These are phyloP conservation scores for Russula dissimulans DNA, from an alignment of 768 basidiomycete genomes.

Conservation along the genomic window DNA sequence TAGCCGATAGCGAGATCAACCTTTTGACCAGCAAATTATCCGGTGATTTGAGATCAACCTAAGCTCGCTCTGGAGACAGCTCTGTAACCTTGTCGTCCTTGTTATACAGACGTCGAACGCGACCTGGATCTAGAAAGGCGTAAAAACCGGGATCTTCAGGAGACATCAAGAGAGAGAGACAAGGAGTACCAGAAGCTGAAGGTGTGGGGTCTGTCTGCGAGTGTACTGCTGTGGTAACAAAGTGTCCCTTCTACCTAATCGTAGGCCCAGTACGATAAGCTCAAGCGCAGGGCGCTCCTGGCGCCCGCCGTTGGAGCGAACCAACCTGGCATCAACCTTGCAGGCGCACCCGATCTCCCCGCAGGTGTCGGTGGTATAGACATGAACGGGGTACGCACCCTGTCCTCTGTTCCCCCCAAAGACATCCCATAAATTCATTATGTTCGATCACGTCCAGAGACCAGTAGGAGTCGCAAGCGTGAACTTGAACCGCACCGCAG, in stretches of 20 bases:
- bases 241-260: not conserved
- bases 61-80: not conserved
- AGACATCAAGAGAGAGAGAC: slow-evolving; percentile 64
- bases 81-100: slow-evolving; percentile 31
- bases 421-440: not conserved
- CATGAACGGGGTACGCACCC: not conserved
- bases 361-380: not conserved
- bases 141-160: slow-evolving; percentile 65
- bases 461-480: not conserved
- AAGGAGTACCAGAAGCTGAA: slow-evolving; percentile 86
- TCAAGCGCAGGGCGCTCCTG: slow-evolving; percentile 73
- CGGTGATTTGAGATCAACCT: slow-evolving; percentile 32
- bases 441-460: slow-evolving; percentile 1
- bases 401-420: no score
- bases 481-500: not conserved
- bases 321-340: slow-evolving; percentile 6
- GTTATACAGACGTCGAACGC: slow-evolving; percentile 54
- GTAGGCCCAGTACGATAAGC: slow-evolving; percentile 69
- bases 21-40: slow-evolving; percentile 60
- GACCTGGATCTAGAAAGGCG: slow-evolving; percentile 75
- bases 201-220: slow-evolving; percentile 29
- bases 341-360: slow-evolving; percentile 1
- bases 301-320: slow-evolving; percentile 20
- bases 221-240: not conserved
- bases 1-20: slow-evolving; percentile 71